phyloP scores from a whole-genome alignment of 441 rosid species.

The Mallotus repandus region DNA sequence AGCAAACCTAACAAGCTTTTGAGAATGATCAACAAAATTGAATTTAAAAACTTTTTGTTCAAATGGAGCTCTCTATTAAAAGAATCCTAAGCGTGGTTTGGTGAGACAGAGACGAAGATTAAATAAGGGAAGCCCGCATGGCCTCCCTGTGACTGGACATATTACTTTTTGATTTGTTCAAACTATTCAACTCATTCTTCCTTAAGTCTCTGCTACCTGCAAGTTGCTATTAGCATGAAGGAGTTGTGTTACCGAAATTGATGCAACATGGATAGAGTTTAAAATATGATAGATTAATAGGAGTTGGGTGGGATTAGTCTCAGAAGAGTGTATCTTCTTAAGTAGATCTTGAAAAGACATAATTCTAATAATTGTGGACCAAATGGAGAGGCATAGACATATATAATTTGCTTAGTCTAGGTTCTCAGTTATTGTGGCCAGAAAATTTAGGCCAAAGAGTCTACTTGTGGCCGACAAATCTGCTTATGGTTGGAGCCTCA shows the following conservation, averaged over 20 bases:
- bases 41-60: too few species aligned
- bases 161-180: too few species aligned
- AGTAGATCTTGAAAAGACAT: not conserved
- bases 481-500: too few species aligned
- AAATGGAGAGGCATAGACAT: not conserved
- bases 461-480: slow-evolving; percentile 58
- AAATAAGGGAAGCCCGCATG: too few species aligned
- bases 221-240: not conserved
- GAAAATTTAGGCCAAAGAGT: too few species aligned
- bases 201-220: not conserved
- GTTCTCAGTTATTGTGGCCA: not conserved
- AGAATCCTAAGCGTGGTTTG: too few species aligned
- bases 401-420: not conserved
- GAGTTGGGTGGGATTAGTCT: not conserved
- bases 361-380: not conserved
- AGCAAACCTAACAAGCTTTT: too few species aligned
- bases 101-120: too few species aligned
- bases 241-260: not conserved
- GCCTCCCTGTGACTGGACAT: too few species aligned
- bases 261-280: not conserved
- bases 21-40: too few species aligned
- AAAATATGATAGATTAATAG: not conserved
- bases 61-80: too few species aligned
- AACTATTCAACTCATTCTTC: too few species aligned
- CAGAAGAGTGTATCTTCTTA: not conserved